Evolutionary conservation across 148 eudicot genomes (phyloP).

Genomic region (Rhododendron mucronatum): DNA sequence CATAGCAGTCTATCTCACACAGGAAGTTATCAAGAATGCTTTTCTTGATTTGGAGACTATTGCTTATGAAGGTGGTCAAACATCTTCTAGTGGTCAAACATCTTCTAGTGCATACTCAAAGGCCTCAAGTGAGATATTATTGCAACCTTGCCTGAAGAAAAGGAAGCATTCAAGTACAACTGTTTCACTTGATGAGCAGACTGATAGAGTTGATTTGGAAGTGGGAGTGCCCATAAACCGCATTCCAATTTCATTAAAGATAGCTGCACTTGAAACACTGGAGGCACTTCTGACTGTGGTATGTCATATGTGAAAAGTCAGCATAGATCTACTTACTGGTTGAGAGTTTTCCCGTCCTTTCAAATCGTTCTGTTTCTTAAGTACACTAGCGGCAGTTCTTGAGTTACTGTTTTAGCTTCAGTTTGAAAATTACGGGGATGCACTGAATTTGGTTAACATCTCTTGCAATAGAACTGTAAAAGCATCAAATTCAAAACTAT

Average conservation of each 20-base stretch:
- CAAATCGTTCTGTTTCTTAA: background rate
- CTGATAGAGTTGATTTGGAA: conserved; percentile 32
- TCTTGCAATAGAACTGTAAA: background rate
- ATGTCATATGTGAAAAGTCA: conserved; percentile 28
- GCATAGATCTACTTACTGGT: background rate
- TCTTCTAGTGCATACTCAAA: conserved; percentile 21
- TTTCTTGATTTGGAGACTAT: conserved; percentile 45
- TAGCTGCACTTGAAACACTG: conserved; percentile 69
- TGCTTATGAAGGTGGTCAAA: conserved; percentile 23
- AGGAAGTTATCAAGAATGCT: conserved; percentile 49
- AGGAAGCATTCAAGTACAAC: conserved; percentile 52
- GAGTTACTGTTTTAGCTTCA: background rate
- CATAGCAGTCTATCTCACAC: conserved; percentile 44
- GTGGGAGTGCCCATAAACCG: conserved; percentile 26
- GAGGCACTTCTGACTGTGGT: conserved; percentile 86
- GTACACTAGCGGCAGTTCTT: background rate
- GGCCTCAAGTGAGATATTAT: conserved; percentile 23
- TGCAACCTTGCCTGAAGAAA: conserved; percentile 44
- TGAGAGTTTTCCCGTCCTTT: background rate
- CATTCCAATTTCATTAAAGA: conserved; percentile 47
- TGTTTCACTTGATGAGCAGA: conserved; percentile 27
- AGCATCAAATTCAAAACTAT: background rate
- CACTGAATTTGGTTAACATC: background rate
- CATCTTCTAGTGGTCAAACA: conserved; percentile 26
- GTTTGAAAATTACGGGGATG: background rate